A percentile compares a stretch with the other conserved stretches of the same genome.
Evolutionary conservation across 1,139 yeast genomes (phyloP).

Genomic region (Hemisphaericaspora subhashii): DNA sequence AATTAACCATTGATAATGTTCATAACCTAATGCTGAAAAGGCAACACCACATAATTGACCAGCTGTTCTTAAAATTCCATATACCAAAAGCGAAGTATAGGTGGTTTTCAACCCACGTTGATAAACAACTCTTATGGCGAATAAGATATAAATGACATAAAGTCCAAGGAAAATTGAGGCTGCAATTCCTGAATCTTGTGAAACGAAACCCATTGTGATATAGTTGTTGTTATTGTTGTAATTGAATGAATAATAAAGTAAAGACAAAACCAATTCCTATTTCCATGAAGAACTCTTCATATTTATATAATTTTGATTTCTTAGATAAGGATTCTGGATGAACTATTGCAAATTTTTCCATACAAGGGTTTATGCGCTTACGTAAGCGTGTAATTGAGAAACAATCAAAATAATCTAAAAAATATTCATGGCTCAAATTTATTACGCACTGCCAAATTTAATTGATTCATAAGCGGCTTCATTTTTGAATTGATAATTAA

Average conservation of each 20-base stretch:
- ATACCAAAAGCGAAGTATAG: constrained; percentile 25
- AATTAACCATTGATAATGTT: constrained; percentile 33
- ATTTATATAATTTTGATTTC: background rate
- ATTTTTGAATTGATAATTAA: too few relatives aligned
- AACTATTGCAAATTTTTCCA: too few relatives aligned
- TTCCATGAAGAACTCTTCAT: background rate
- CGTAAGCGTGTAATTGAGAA: background rate
- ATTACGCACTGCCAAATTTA: too few relatives aligned
- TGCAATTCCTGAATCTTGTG: constrained; percentile 30
- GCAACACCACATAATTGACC: constrained; percentile 39
- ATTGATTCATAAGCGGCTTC: too few relatives aligned
- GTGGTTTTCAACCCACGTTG: constrained; percentile 23
- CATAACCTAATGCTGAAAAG: constrained; percentile 29
- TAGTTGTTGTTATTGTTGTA: background rate
- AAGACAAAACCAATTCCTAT: too few relatives aligned
- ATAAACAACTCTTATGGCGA: constrained; percentile 19
- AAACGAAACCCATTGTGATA: constrained; percentile 15
- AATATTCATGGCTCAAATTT: too few relatives aligned
- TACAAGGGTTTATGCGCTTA: constrained; percentile 1
- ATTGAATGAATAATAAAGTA: too few relatives aligned
- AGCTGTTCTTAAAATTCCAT: constrained; percentile 31
- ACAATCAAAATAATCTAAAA: background rate
- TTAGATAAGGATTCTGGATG: too few relatives aligned
- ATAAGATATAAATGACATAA: constrained; percentile 22
- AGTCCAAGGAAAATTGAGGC: constrained; percentile 31